Evolutionary conservation across 2,329 filamentous ascomycete genomes (phyloP).

Genomic region (Penicillium capsulatum): DNA sequence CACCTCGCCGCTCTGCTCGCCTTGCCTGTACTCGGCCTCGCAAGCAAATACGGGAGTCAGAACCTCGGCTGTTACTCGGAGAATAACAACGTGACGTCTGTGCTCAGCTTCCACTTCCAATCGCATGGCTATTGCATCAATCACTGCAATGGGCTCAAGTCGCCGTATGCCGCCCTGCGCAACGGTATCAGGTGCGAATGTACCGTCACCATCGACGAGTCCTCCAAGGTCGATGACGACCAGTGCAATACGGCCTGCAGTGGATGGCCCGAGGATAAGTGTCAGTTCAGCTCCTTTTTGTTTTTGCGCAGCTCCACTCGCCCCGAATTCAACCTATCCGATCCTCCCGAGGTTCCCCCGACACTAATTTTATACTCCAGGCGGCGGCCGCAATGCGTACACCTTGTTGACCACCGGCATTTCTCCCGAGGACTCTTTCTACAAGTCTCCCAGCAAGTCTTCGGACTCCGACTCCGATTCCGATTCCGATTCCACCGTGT

Average conservation of each 20-base stretch:
- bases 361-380: no score
- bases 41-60: not conserved
- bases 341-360: no score
- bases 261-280: constrained; percentile 19
- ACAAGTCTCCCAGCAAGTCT: no score
- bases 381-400: constrained; percentile 19
- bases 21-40: constrained; percentile 2
- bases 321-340: no score
- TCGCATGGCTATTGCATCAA: constrained; percentile 14
- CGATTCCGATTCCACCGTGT: not conserved
- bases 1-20: not conserved
- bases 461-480: constrained; percentile 1
- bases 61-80: constrained; percentile 19
- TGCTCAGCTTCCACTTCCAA: constrained; percentile 8
- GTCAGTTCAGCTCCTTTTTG: constrained; percentile 14
- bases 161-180: constrained; percentile 18
- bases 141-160: constrained; percentile 11
- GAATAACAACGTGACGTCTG: constrained; percentile 6
- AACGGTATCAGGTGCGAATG: constrained; percentile 22
- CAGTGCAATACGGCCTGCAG: constrained; percentile 20
- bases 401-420: constrained; percentile 14
- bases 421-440: no score
- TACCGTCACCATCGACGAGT: constrained; percentile 16
- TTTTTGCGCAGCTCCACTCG: no score
- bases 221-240: constrained; percentile 14